Base-by-base conservation (phyloP, 768 basidiomycete species). In the Phaffia australis region DNA sequence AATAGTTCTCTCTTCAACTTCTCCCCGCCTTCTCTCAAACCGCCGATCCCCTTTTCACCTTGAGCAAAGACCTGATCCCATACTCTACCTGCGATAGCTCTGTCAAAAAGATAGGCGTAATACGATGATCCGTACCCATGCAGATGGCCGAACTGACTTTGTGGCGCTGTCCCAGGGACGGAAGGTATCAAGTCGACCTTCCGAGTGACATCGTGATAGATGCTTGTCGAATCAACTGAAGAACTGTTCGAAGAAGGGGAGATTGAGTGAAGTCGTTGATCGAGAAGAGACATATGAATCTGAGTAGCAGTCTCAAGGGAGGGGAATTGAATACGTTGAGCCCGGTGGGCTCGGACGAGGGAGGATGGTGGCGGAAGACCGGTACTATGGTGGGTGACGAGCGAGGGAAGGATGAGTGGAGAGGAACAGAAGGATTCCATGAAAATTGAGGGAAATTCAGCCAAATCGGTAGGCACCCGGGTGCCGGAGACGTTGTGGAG, bases 401-500 rank as follows among this genome's bases (percentile, higher is more conserved):
- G 79, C 21, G 94, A 83, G 6, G 87, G 84, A 27, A 98, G 83
- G 32, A 98, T 89, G 18, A 79, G 76, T 0, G 89, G 83, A 0
- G 93, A 94, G 51, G 83, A 86, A 51, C 94, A 82, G 80, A 99
- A 97, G 74, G 92, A 90, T 75, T 99, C 95, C 95, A 98, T 98
- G 25, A 99, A 83, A 72, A 98, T 92, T 14, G 94, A 98, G 0
- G 95, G 95, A 7, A 99, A 80, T 74, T 99, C 95, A 66, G 97
- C 94, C 73, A 99, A 95, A 74, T 99, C 95, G 0, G 95, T 99
- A 0, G 95, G 89, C 75, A 92, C 95, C 23, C 95, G 88, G 1
- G 95, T 99, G 19, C 95, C 95, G 0, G 93, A 86, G 6, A 98
- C 92, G 73, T 97, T 98, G 75, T 98, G 94, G 73, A 94, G 95